Conservation (phyloP, 768 basidiomycete genomes). For the Russula sp. region DNA sequence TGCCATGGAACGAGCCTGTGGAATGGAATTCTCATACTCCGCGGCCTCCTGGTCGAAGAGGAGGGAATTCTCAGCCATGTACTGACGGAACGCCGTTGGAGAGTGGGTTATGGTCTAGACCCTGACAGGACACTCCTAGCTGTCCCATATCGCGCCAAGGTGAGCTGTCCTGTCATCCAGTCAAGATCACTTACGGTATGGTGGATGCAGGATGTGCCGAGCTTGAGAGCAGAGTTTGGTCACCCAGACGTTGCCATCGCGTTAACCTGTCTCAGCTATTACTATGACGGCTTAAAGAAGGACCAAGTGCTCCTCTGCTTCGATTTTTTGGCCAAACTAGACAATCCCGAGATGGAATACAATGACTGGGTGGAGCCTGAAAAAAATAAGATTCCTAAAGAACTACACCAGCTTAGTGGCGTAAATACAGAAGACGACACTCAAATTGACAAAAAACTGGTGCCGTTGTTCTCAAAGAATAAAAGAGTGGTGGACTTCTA, state of each 20-base stretch:
- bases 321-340: slow-evolving; percentile 34
- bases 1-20: slow-evolving; percentile 26
- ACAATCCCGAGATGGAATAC: slow-evolving; percentile 40
- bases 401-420: slow-evolving; percentile 32
- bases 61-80: slow-evolving; percentile 36
- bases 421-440: slow-evolving; percentile 39
- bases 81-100: slow-evolving; percentile 39
- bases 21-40: slow-evolving; percentile 37
- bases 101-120: slow-evolving; percentile 48
- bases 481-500: slow-evolving; percentile 41
- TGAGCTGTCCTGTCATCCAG: neutral
- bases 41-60: slow-evolving; percentile 37
- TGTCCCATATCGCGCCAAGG: slow-evolving; percentile 45
- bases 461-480: slow-evolving; percentile 35
- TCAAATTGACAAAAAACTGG: slow-evolving; percentile 29
- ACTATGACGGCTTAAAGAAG: slow-evolving; percentile 40
- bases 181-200: neutral
- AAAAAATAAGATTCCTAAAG: neutral
- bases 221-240: slow-evolving; percentile 43
- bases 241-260: slow-evolving; percentile 45
- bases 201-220: slow-evolving; percentile 37
- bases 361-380: slow-evolving; percentile 32
- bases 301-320: slow-evolving; percentile 37
- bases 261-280: slow-evolving; percentile 45
- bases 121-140: slow-evolving; percentile 39